Evolutionary conservation across 257 asterid genomes (phyloP), one percentile per base, ranked within the genome.

Genomic region (Plantago major): DNA sequence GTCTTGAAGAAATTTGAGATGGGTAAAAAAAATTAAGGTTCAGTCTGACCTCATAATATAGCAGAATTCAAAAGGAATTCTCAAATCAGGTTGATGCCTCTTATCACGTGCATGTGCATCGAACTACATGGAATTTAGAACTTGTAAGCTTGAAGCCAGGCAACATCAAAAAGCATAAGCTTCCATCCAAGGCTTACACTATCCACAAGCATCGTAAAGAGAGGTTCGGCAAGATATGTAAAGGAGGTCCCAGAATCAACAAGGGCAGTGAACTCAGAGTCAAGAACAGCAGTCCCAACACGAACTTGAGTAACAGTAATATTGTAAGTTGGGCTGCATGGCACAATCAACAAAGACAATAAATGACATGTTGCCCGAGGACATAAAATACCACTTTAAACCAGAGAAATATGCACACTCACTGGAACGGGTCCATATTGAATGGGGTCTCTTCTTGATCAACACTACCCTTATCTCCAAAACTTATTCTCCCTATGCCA

Each of bases 171-270:
- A 15, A 49, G 49, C 66, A 12, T 46, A 37, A 40, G 62, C 49
- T 38, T 22, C 47, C 62, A 67, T 66, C 67, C 43, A 46, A 54
- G 54, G 46, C 85, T 79, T 84, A 89, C 97, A 56, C 75, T 82
- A 40, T 82, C 86, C 56, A 83, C 69, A 70, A 87, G 73, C 72
- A 51, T 67, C 67, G 85, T 64, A 64, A 84, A 89, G 43, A 72
- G 42, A 58, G 95, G 92, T 50, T 84, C 92, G 16, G 62, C 86
- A 49, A 89, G 85, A 75, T 89, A 86, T 8, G 97, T 82, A 66
- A 84, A 87, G 74, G 97, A 89, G 70, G 97, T 89, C 68, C 95
- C 95, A 28, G 94, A 82, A 70, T 89, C 94, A 62, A 89, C 83
- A 66, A 89, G 88, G 50, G 92, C 89, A 38, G 86, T 71, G 68